Conservation (phyloP, 1,284 basidiomycete genomes). For the Athelia psychrophila region DNA sequence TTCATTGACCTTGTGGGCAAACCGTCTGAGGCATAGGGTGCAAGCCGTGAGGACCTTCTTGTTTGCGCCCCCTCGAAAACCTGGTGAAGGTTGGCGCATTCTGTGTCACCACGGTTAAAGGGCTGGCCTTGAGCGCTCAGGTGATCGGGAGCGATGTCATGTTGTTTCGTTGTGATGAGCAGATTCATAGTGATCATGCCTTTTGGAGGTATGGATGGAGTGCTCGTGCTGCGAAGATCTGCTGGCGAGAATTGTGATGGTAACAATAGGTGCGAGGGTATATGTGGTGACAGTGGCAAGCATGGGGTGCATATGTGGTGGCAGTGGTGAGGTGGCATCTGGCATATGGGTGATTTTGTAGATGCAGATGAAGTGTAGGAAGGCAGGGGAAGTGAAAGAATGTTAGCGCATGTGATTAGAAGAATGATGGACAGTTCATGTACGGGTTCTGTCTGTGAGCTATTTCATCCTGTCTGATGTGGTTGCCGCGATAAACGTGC, state of each 20-base stretch:
- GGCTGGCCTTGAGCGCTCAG: background rate
- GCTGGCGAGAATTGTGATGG: no score
- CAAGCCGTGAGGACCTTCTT: background rate
- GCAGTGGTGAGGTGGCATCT: no score
- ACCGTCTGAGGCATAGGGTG: slow-evolving; percentile 4
- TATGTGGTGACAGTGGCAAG: no score
- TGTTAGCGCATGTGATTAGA: background rate
- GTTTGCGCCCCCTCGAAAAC: background rate
- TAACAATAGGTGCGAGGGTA: no score
- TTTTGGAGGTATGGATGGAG: background rate
- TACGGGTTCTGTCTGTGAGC: background rate
- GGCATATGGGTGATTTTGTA: no score
- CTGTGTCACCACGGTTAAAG: background rate
- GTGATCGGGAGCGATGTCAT: background rate
- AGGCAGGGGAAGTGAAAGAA: no score
- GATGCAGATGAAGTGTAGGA: no score
- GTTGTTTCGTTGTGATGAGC: background rate
- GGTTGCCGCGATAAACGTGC: background rate
- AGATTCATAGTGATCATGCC: no score
- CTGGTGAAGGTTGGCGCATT: background rate
- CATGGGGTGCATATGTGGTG: no score
- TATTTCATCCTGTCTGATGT: background rate
- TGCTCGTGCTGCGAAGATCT: background rate
- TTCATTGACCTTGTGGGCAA: background rate
- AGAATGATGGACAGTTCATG: background rate